phyloP scores from a whole-genome alignment of 192 early-diverging fungal species.

The Piromyces sp. region DNA sequence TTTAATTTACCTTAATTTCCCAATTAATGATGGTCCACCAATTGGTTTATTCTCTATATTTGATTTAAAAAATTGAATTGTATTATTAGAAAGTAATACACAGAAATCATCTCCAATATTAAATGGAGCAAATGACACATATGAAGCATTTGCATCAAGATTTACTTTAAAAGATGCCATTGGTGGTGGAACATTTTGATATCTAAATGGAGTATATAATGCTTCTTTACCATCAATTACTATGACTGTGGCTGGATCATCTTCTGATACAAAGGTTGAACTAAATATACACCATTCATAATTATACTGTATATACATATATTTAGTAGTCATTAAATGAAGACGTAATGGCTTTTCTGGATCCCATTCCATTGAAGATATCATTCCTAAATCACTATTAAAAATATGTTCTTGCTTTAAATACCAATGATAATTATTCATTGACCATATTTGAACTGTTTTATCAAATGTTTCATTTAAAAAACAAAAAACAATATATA shows the following conservation, averaged over 20 bases:
- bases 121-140: slow-evolving; percentile 45
- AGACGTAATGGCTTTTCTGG: slow-evolving; percentile 45
- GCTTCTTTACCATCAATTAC: slow-evolving; percentile 54
- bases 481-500: too few relatives aligned
- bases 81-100: slow-evolving; percentile 38
- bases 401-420: slow-evolving; percentile 67
- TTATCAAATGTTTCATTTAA: too few relatives aligned
- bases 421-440: slow-evolving; percentile 94
- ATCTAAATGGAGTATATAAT: slow-evolving; percentile 48
- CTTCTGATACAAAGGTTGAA: slow-evolving; percentile 12
- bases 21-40: background rate
- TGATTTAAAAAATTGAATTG: slow-evolving; percentile 16
- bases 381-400: slow-evolving; percentile 9
- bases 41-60: slow-evolving; percentile 5
- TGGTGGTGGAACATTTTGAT: slow-evolving; percentile 87
- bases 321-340: slow-evolving; percentile 27
- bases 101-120: slow-evolving; percentile 52
- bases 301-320: slow-evolving; percentile 14
- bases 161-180: slow-evolving; percentile 40
- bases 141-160: slow-evolving; percentile 20
- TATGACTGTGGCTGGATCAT: slow-evolving; percentile 38
- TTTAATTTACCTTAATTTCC: background rate
- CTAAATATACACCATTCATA: slow-evolving; percentile 19
- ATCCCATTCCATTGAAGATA: slow-evolving; percentile 62
- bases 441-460: slow-evolving; percentile 75